Evolutionary conservation across 164 flowering plant genomes (phyloP), one percentile per base, ranked within the genome.

Genomic region (Santalum album): DNA sequence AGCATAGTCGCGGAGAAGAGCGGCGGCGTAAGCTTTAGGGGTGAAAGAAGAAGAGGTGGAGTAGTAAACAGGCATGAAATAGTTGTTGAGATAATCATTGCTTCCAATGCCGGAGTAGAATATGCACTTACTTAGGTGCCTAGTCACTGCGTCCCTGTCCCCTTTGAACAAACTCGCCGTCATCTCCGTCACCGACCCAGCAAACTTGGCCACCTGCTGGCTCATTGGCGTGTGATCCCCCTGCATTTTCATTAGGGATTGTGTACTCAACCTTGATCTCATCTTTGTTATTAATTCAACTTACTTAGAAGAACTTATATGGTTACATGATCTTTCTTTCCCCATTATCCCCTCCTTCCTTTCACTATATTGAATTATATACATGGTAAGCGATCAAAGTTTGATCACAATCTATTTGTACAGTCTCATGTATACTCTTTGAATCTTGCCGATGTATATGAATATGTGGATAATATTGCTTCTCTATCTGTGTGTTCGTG

Each of bases 81-180:
- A 90, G 59, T 90, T 90, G 74, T 87, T 90, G 12, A 90, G 75
- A 48, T 87, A 90, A 48, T 90, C 97, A 23, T 90, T 90, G 53
- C 97, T 90, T 62, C 95, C 95, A 77, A 90, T 63, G 20, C 95
- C 97, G 14, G 75, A 72, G 44, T 72, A 84, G 63, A 77, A 74
- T 7, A 90, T 72, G 74, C 94, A 87, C 25, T 70, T 77, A 73
- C 84, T 72, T 25, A 90, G 56, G 42, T 87, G 72, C 44, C 32
- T 57, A 11, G 36, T 55, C 1, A 83, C 59, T 12, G 70, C 67
- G 24, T 47, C 51, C 11, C 40, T 45, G 49, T 81, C 76, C 59
- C 84, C 76, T 55, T 85, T 65, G 61, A 81, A 80, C 36, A 49
- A 54, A 58, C 89, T 63, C n/a, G n/a, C n/a, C 43, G 75, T 67